Evolutionary conservation across 139 green algal genomes (phyloP), one percentile per base, ranked within the genome.

Genomic region (Chlorella sorokiniana): DNA sequence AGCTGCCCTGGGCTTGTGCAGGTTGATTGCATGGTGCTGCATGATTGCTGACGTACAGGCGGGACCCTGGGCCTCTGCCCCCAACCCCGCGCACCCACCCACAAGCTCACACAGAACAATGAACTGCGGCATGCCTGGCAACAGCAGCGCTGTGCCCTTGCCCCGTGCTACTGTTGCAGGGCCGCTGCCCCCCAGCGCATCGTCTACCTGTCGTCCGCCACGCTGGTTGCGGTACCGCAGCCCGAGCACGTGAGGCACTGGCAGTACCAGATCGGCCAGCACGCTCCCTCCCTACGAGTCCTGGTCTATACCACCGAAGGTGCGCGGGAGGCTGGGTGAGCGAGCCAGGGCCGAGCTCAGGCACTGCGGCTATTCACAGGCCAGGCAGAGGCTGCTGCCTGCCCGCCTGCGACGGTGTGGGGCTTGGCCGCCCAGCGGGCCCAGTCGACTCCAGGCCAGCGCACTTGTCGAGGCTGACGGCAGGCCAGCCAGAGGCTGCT

Each of bases 201-300:
- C 29, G 76, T 98, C 48, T 97, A 89, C 75, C 69, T 99, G 61
- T 98, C 95, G 0, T 61, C 77, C 1, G 95, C 96, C 59, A 99
- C 96, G 14, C 86, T 99, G 78, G 85, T 99, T 31, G 90, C 99
- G 38, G 91, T 99, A 25, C 96, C 96, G 7, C 20, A 23, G 9
- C 18, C 76, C 0, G 90, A 84, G 2, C 91, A 99, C 6, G 90
- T 99, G 10, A 77, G 85, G 27, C 96, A 99, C 83, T 99, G 96
- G 96, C 70, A 62, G 20, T 14, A 25, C 3, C 72, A 79, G 72
- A 42, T 67, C 6, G 8, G 51, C 35, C 11, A 25, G 35, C 65
- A 72, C 35, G 65, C 8, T 38, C 42, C 27, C 0, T n/a, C 29
- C 41, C 68, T 75, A 23, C 16, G 42, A 14, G 68, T 75, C 14